Evolutionary conservation across 2,329 filamentous ascomycete genomes (phyloP).

Genomic region (Colletotrichum higginsianum): DNA sequence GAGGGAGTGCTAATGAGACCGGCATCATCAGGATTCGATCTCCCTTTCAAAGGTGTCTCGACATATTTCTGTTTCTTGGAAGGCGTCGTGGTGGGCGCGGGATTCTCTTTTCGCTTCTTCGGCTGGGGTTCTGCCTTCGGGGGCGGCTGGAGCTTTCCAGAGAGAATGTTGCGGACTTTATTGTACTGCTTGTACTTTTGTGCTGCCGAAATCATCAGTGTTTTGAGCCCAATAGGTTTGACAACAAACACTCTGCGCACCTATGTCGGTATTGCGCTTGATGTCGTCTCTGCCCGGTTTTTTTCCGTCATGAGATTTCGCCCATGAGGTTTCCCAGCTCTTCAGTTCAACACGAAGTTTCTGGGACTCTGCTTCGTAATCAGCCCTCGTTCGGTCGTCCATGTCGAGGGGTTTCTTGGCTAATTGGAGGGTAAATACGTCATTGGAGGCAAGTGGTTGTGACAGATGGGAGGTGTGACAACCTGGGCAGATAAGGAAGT

Average conservation of each 20-base stretch:
- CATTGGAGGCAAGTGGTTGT: conserved; percentile 13
- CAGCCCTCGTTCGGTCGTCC: conserved; percentile 61
- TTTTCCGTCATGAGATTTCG: conserved; percentile 71
- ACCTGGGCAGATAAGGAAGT: background rate
- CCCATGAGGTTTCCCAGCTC: conserved; percentile 80
- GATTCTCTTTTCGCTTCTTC: conserved; percentile 60
- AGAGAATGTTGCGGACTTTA: conserved; percentile 71
- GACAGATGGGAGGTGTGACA: conserved; percentile 4
- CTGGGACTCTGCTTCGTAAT: conserved; percentile 66
- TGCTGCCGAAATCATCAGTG: conserved; percentile 58
- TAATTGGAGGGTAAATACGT: conserved; percentile 11
- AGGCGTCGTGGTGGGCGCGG: conserved; percentile 59
- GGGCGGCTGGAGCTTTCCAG: conserved; percentile 65
- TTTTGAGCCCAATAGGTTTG: background rate
- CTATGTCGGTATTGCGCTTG: conserved; percentile 79
- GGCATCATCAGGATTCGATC: conserved; percentile 51
- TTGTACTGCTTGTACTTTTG: conserved; percentile 85
- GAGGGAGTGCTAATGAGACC: conserved; percentile 70
- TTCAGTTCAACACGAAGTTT: conserved; percentile 80
- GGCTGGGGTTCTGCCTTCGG: conserved; percentile 54
- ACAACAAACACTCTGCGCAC: conserved; percentile 58
- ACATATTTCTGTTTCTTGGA: conserved; percentile 65
- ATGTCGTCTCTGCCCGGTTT: conserved; percentile 84
- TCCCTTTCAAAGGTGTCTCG: conserved; percentile 63
- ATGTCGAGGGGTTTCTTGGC: conserved; percentile 50